A percentile compares a stretch with the other conserved stretches of the same genome.
Evolutionary conservation across 2,329 filamentous ascomycete genomes (phyloP).

Genomic region (Alternaria sp.): DNA sequence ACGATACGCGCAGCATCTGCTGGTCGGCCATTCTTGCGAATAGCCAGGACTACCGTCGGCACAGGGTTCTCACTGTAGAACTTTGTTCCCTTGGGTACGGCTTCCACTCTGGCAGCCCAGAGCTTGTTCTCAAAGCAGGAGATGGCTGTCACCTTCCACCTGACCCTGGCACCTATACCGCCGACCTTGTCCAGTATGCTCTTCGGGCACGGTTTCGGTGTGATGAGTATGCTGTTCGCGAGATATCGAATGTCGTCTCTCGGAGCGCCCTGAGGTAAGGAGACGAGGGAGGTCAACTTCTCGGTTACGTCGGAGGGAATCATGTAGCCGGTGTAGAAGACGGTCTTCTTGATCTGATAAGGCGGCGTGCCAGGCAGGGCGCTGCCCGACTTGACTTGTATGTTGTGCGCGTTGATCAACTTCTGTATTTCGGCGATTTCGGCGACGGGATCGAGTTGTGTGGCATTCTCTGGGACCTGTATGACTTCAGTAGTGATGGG

Average conservation of each 20-base stretch:
- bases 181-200: conserved; percentile 82
- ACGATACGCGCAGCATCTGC: conserved; percentile 82
- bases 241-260: conserved; percentile 79
- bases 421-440: conserved; percentile 87
- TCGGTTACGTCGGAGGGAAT: conserved; percentile 75
- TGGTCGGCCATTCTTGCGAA: conserved; percentile 76
- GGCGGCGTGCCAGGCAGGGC: conserved; percentile 55
- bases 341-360: conserved; percentile 80
- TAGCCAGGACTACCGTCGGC: conserved; percentile 82
- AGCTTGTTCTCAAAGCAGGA: conserved; percentile 78
- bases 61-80: conserved; percentile 79
- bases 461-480: conserved; percentile 79
- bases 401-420: conserved; percentile 88
- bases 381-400: conserved; percentile 56
- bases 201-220: conserved; percentile 73
- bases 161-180: conserved; percentile 81
- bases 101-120: conserved; percentile 83
- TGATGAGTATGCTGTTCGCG: conserved; percentile 91
- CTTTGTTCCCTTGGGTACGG: conserved; percentile 68
- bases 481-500: conserved; percentile 81
- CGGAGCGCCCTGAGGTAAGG: conserved; percentile 66
- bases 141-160: conserved; percentile 81
- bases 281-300: conserved; percentile 72
- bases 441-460: conserved; percentile 74
- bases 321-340: conserved; percentile 93